phyloP scores from a whole-genome alignment of 2,329 filamentous ascomycete genomes.

The Pseudogymnoascus sp. region DNA sequence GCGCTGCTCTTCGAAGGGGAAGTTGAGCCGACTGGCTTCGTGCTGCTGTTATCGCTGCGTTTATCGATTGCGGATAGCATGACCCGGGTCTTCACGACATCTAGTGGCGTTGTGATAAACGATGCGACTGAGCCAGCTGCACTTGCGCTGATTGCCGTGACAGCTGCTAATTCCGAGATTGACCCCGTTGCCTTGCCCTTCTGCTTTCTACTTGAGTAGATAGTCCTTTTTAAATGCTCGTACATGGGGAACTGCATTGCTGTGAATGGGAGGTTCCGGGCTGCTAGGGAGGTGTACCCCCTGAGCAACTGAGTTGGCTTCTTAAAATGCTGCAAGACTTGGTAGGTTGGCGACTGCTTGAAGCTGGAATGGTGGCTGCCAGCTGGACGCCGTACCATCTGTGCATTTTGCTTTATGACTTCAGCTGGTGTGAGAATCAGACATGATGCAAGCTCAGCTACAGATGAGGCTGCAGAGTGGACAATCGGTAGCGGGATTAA shows the following conservation, averaged over 20 bases:
- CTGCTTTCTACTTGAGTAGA: conserved; percentile 40
- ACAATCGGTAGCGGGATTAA: conserved; percentile 63
- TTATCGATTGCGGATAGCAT: conserved; percentile 61
- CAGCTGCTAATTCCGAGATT: conserved; percentile 58
- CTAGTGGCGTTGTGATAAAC: conserved; percentile 77
- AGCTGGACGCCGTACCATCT: conserved; percentile 55
- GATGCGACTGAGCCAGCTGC: conserved; percentile 68
- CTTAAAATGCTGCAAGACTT: conserved; percentile 50
- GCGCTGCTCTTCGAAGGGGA: conserved; percentile 21
- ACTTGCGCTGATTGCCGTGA: conserved; percentile 70
- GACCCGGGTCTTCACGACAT: conserved; percentile 83
- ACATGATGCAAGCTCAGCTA: conserved; percentile 78
- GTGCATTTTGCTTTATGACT: conserved; percentile 89
- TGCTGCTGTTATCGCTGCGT: conserved; percentile 16
- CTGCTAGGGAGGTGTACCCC: conserved; percentile 75
- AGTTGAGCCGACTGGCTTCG: background rate
- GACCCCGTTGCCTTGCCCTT: conserved; percentile 20
- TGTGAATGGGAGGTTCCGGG: conserved; percentile 79
- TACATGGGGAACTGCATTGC: conserved; percentile 85
- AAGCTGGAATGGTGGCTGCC: conserved; percentile 36
- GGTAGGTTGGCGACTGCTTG: conserved; percentile 42
- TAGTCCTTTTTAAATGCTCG: conserved; percentile 56
- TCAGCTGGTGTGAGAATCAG: conserved; percentile 82
- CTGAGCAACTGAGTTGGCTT: conserved; percentile 50
- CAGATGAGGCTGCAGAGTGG: conserved; percentile 65